Percentiles rank a stretch among this genome's conserved stretches.
These are phyloP conservation scores for Ophiostoma novo-ulmi DNA, from an alignment of 2,329 filamentous ascomycete genomes.

Conservation along the genomic window DNA sequence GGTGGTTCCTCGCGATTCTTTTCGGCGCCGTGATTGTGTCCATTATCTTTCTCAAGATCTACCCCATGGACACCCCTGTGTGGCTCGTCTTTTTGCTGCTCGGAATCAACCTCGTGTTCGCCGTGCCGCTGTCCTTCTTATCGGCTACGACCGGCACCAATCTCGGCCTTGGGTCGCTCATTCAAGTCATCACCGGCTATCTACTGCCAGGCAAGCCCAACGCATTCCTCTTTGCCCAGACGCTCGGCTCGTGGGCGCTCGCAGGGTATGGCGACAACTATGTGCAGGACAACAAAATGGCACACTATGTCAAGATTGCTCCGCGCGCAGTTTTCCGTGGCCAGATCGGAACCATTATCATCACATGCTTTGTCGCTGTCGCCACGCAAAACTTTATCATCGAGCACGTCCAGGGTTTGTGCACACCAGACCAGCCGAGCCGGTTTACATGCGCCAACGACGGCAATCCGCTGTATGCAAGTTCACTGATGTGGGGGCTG, in stretches of 20 bases:
- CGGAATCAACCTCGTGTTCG: conserved; percentile 39
- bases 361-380: conserved; percentile 58
- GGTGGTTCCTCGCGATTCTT: conserved; percentile 54
- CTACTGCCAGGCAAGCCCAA: conserved; percentile 32
- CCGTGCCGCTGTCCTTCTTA: conserved; percentile 35
- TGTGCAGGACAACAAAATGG: conserved; percentile 62
- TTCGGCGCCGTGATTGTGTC: conserved; percentile 50
- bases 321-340: conserved; percentile 58
- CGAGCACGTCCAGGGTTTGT: conserved; percentile 58
- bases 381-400: conserved; percentile 62
- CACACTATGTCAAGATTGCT: conserved; percentile 68
- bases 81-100: conserved; percentile 39
- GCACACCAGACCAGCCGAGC: conserved; percentile 48
- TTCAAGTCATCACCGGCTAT: conserved; percentile 42
- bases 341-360: conserved; percentile 57
- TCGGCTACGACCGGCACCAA: conserved; percentile 44
- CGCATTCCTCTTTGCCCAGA: conserved; percentile 40
- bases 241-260: conserved; percentile 39
- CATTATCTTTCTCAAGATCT: conserved; percentile 48
- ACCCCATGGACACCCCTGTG: conserved; percentile 52
- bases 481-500: conserved; percentile 66
- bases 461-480: conserved; percentile 58
- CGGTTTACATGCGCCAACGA: conserved; percentile 52
- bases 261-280: conserved; percentile 45
- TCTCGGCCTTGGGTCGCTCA: conserved; percentile 39